Conservation (phyloP, 768 basidiomycete species). For the Macrolepiota dolichaula region DNA sequence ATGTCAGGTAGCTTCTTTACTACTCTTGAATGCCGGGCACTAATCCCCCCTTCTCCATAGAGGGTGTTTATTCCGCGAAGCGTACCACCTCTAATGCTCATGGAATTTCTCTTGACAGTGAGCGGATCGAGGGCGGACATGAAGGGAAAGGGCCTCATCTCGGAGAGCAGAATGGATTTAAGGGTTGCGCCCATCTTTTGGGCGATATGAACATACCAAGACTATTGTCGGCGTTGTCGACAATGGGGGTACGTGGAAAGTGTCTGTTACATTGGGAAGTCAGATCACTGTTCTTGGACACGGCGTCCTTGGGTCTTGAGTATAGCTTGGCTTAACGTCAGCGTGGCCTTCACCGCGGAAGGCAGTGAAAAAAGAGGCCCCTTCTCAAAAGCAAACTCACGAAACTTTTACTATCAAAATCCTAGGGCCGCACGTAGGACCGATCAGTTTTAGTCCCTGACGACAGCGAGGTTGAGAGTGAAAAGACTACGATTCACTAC, state of each 20-base stretch:
- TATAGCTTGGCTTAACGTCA: constrained; percentile 9
- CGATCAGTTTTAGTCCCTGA: neutral
- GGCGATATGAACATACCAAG: neutral
- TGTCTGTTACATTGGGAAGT: neutral
- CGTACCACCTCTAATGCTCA: neutral
- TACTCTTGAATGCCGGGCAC: neutral
- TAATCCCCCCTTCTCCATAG: neutral
- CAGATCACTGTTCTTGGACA: constrained; percentile 5
- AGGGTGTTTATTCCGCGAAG: constrained; percentile 4
- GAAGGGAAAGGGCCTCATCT: constrained; percentile 1
- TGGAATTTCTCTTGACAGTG: neutral
- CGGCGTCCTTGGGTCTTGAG: constrained; percentile 3
- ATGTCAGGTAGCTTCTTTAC: constrained; percentile 2
- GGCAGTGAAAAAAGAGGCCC: neutral
- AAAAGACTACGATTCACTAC: neutral
- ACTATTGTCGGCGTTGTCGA: neutral
- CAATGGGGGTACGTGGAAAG: neutral
- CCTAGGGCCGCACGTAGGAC: neutral
- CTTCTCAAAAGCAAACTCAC: neutral
- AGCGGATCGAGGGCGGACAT: constrained; percentile 1
- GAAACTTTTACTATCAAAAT: neutral
- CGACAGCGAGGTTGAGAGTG: neutral
- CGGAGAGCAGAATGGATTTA: neutral
- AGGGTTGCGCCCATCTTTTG: neutral
- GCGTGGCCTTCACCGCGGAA: constrained; percentile 4